Conservation (phyloP, 139 green algal genomes). For the Tetraselmis striata region DNA sequence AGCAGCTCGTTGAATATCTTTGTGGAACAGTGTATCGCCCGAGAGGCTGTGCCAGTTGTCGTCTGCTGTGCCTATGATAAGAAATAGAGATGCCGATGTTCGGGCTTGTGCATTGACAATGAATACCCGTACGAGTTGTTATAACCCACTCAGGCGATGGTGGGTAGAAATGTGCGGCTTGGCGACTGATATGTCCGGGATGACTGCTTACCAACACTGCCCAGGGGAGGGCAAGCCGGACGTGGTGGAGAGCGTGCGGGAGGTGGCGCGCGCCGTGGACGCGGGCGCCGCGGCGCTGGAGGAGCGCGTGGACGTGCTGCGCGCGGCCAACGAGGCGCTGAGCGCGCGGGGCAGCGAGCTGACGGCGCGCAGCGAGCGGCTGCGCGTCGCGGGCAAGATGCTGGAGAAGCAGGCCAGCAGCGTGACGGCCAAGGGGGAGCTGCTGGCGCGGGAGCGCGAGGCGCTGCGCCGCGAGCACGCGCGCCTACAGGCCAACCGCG, state of each 20-base stretch:
- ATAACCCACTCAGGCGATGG: no score
- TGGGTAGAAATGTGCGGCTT: no score
- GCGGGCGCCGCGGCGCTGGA: neutral
- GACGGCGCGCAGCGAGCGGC: neutral
- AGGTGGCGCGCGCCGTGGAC: neutral
- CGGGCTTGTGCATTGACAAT: no score
- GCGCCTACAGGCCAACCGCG: neutral
- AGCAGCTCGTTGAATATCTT: no score
- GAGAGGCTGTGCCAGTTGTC: no score
- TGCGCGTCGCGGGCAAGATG: neutral
- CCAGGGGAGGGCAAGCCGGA: no score
- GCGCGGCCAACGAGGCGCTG: neutral
- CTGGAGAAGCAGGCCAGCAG: neutral
- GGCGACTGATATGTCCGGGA: no score
- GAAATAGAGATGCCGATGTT: no score
- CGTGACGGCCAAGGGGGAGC: neutral
- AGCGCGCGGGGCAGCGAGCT: neutral
- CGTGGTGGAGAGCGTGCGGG: neutral
- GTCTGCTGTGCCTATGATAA: no score
- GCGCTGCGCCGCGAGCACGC: neutral
- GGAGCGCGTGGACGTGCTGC: neutral
- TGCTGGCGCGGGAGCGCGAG: neutral
- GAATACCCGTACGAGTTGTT: no score
- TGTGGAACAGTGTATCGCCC: no score
- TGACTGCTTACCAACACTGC: no score